phyloP scores from a whole-genome alignment of 805 yeast genomes.

The Torulaspora delbrueckii region DNA sequence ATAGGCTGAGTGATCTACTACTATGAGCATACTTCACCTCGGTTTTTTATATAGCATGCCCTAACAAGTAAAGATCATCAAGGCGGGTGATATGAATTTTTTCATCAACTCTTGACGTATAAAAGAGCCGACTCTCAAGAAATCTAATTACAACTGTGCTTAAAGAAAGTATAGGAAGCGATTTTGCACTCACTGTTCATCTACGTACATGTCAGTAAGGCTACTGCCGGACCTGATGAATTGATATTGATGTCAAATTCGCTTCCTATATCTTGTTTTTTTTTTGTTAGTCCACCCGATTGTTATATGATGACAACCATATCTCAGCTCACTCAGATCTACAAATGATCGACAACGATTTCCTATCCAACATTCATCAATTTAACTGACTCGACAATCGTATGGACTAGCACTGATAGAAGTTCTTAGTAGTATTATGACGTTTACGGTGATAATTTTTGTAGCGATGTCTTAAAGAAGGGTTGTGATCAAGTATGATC shows the following conservation, averaged over 20 bases:
- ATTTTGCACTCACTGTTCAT: not conserved
- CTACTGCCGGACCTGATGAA: slow-evolving; percentile 5
- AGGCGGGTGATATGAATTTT: not conserved
- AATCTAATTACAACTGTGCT: not conserved
- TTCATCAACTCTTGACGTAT: not conserved
- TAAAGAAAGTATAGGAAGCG: not conserved
- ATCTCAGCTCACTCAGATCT: slow-evolving; percentile 44
- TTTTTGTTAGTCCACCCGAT: not conserved
- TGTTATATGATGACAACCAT: slow-evolving; percentile 36
- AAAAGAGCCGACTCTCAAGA: not conserved
- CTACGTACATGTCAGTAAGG: slow-evolving; percentile 9
- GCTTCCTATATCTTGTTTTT: not conserved
- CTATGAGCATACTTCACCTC: not conserved
- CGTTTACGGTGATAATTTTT: not conserved
- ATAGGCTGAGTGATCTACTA: slow-evolving; percentile 17
- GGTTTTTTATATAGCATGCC: not conserved
- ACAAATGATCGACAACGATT: slow-evolving; percentile 36
- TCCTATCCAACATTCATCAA: slow-evolving; percentile 43
- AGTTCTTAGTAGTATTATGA: not conserved
- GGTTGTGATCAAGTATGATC: not conserved
- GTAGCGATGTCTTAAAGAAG: slow-evolving; percentile 1
- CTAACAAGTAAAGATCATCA: not conserved
- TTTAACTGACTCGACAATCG: slow-evolving; percentile 25
- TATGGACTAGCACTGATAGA: not conserved
- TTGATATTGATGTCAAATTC: not conserved